Percentiles rank a stretch among this genome's conserved stretches.
Conservation (phyloP, 2,329 filamentous ascomycete genomes). For the Phialemonium atrogriseum region DNA sequence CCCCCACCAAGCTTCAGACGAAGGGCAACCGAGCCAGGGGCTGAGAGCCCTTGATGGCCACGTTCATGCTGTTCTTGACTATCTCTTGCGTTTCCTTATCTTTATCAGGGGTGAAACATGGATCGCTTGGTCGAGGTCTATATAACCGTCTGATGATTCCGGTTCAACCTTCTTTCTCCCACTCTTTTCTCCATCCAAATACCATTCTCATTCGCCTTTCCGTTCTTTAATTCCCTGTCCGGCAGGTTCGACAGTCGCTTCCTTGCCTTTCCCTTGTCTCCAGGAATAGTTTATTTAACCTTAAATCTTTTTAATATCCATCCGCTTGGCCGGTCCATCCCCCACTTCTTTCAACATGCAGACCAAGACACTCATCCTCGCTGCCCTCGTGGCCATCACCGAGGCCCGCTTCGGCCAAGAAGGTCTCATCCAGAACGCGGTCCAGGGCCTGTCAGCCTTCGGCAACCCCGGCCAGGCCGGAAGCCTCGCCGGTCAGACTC, state of each 20-base stretch:
- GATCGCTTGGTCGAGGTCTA: too few relatives aligned
- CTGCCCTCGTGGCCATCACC: constrained; percentile 32
- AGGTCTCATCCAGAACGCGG: constrained; percentile 46
- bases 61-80: too few relatives aligned
- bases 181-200: too few relatives aligned
- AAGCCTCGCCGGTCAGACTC: constrained; percentile 54
- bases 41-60: too few relatives aligned
- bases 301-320: constrained; percentile 10
- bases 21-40: too few relatives aligned
- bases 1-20: too few relatives aligned
- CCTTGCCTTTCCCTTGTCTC: constrained; percentile 7
- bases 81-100: too few relatives aligned
- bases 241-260: constrained; percentile 4
- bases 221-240: constrained; percentile 1
- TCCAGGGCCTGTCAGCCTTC: constrained; percentile 43
- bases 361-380: constrained; percentile 29
- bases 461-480: constrained; percentile 52
- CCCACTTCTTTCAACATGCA: constrained; percentile 36
- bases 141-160: too few relatives aligned
- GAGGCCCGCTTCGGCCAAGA: constrained; percentile 57
- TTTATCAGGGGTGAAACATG: too few relatives aligned
- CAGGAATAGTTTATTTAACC: constrained; percentile 7
- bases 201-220: constrained; percentile 1
- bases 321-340: constrained; percentile 9
- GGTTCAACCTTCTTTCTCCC: background rate